These are phyloP conservation scores for Hanseniaspora thailandica DNA, from an alignment of 805 yeast genomes.

Conservation along the genomic window DNA sequence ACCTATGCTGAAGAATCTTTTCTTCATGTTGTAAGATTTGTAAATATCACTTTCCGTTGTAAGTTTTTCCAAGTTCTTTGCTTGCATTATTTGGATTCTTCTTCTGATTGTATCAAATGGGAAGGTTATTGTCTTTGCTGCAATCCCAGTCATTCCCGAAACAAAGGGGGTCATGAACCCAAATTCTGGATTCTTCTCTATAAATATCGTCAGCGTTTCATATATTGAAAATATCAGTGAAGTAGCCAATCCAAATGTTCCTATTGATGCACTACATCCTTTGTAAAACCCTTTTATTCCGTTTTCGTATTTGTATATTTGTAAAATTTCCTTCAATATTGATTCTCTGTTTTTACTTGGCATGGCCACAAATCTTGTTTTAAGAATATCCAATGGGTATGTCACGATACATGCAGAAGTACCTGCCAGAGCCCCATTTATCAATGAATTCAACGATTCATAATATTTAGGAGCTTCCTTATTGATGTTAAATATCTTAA, in stretches of 20 bases:
- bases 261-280: slow-evolving; percentile 40
- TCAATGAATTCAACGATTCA: slow-evolving; percentile 29
- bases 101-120: slow-evolving; percentile 80
- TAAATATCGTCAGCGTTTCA: slow-evolving; percentile 33
- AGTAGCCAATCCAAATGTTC: slow-evolving; percentile 57
- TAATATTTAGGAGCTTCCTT: slow-evolving; percentile 15
- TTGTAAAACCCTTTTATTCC: slow-evolving; percentile 37
- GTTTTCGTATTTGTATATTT: slow-evolving; percentile 32
- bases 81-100: slow-evolving; percentile 50
- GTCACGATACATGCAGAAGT: slow-evolving; percentile 57
- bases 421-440: slow-evolving; percentile 74
- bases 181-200: slow-evolving; percentile 28
- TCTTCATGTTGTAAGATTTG: slow-evolving; percentile 15
- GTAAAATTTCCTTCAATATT: slow-evolving; percentile 24
- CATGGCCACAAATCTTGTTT: slow-evolving; percentile 77
- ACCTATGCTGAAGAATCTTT: slow-evolving; percentile 27
- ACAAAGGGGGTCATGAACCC: slow-evolving; percentile 40
- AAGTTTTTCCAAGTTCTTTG: slow-evolving; percentile 19
- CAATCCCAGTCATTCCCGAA: slow-evolving; percentile 64
- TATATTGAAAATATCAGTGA: slow-evolving; percentile 68
- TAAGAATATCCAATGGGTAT: slow-evolving; percentile 80
- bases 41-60: slow-evolving; percentile 20
- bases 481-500: slow-evolving; percentile 26
- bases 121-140: slow-evolving; percentile 62
- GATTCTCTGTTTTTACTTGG: slow-evolving; percentile 18